phyloP scores from a whole-genome alignment of 164 flowering plant species.

The Vitis cinerea region DNA sequence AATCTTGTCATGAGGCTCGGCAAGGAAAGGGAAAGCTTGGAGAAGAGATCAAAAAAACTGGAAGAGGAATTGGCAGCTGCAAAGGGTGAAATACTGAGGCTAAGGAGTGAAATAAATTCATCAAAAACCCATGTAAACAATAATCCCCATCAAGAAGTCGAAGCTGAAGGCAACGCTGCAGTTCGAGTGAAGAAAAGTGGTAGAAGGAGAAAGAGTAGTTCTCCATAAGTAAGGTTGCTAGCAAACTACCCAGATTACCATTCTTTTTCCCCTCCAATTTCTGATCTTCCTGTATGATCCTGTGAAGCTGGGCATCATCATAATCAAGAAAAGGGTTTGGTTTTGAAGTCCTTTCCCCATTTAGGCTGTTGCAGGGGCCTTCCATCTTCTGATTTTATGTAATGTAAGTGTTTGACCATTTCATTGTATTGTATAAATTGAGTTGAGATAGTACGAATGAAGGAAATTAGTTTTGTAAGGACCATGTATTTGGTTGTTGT shows the following conservation, averaged over 20 bases:
- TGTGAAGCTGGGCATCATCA: neutral
- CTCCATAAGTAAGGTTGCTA: conserved; percentile 12
- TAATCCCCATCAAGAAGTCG: conserved; percentile 22
- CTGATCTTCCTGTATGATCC: neutral
- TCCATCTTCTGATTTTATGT: too few relatives aligned
- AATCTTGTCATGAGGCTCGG: conserved; percentile 67
- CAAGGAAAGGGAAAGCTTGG: conserved; percentile 67
- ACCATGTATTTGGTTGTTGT: too few relatives aligned
- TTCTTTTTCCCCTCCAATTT: neutral
- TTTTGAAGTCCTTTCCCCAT: too few relatives aligned
- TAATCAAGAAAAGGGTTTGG: neutral
- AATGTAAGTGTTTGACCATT: too few relatives aligned
- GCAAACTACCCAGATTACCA: conserved; percentile 4
- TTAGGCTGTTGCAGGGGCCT: too few relatives aligned
- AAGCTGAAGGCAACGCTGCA: conserved; percentile 26
- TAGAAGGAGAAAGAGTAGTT: conserved; percentile 48
- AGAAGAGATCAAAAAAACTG: conserved; percentile 60
- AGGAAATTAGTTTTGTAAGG: too few relatives aligned
- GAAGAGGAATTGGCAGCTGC: conserved; percentile 75
- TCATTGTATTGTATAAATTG: too few relatives aligned
- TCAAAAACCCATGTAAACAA: conserved; percentile 29
- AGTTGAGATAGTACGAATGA: too few relatives aligned
- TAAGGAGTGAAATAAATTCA: conserved; percentile 51
- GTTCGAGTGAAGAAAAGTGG: conserved; percentile 42
- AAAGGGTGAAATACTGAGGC: conserved; percentile 75